Conservation (phyloP, 176 grass and related monocot genomes). For the Puya raimondii region DNA sequence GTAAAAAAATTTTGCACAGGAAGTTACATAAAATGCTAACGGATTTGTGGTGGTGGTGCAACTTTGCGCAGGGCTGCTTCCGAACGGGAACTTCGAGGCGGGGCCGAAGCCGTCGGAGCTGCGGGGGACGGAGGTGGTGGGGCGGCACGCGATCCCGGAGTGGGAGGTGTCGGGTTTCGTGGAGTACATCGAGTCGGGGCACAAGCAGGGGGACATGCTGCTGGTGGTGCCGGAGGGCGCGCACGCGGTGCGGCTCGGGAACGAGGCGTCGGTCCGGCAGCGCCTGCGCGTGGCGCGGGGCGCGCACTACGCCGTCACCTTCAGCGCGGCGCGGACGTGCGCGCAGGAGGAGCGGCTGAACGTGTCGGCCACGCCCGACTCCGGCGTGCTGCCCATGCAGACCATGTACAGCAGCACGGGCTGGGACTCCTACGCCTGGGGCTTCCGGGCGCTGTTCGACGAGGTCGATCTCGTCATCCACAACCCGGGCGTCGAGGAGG, state of each 20-base stretch:
- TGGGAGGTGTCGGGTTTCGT: conserved; percentile 76
- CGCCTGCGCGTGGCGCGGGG: conserved; percentile 33
- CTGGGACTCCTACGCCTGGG: conserved; percentile 93
- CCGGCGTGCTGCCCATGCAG: conserved; percentile 63
- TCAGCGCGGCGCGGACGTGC: conserved; percentile 86
- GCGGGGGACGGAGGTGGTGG: conserved; percentile 55
- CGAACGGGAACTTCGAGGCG: conserved; percentile 83
- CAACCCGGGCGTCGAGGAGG: conserved; percentile 81
- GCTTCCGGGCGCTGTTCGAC: conserved; percentile 54
- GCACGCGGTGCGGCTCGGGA: conserved; percentile 75
- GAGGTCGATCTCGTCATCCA: conserved; percentile 55
- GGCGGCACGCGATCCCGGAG: conserved; percentile 35
- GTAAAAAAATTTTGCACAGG: too few relatives aligned
- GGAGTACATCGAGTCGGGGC: conserved; percentile 89
- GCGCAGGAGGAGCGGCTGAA: conserved; percentile 74
- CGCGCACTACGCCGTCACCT: conserved; percentile 79
- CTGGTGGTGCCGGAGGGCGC: conserved; percentile 79
- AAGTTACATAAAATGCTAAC: too few relatives aligned
- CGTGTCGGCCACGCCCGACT: conserved; percentile 82
- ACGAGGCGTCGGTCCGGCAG: conserved; percentile 78
- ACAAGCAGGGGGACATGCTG: conserved; percentile 95
- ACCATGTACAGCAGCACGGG: conserved; percentile 88
- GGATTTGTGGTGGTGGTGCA: too few relatives aligned
- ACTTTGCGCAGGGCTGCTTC: conserved; percentile 34
- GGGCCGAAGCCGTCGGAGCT: conserved; percentile 44